Conservation (phyloP, 306 rosid genomes). For the Nissolia schottii region DNA sequence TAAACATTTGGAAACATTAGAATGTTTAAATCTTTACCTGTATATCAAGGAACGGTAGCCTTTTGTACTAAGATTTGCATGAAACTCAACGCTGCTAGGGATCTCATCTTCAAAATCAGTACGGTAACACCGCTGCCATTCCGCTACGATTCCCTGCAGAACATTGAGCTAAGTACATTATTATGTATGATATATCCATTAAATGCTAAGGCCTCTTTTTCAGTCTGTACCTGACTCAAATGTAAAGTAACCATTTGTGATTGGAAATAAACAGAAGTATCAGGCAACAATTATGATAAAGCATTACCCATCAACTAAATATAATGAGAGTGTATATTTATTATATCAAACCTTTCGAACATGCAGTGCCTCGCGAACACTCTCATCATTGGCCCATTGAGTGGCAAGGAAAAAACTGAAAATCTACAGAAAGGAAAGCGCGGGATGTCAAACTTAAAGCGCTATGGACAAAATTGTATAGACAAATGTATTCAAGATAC, state of each 20-base stretch:
- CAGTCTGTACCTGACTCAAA: neutral
- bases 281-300: neutral
- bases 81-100: slow-evolving; percentile 26
- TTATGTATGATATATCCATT: neutral
- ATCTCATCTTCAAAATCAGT: neutral
- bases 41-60: slow-evolving; percentile 47
- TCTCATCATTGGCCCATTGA: slow-evolving; percentile 24
- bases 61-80: slow-evolving; percentile 28
- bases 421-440: slow-evolving; percentile 15
- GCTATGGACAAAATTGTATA: neutral
- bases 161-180: neutral
- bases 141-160: slow-evolving; percentile 19
- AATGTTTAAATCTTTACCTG: slow-evolving; percentile 29
- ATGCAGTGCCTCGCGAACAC: slow-evolving; percentile 30
- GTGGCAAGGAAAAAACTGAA: slow-evolving; percentile 6
- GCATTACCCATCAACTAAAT: neutral
- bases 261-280: neutral
- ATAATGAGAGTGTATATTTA: neutral
- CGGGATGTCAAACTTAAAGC: neutral
- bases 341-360: slow-evolving; percentile 27
- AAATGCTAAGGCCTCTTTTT: neutral
- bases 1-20: neutral
- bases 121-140: slow-evolving; percentile 20
- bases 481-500: neutral
- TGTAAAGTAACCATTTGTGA: neutral